Percentiles rank a stretch among this genome's conserved stretches.
Evolutionary conservation across 164 flowering plant species (phyloP).

Genomic region (Amborella trichopoda): DNA sequence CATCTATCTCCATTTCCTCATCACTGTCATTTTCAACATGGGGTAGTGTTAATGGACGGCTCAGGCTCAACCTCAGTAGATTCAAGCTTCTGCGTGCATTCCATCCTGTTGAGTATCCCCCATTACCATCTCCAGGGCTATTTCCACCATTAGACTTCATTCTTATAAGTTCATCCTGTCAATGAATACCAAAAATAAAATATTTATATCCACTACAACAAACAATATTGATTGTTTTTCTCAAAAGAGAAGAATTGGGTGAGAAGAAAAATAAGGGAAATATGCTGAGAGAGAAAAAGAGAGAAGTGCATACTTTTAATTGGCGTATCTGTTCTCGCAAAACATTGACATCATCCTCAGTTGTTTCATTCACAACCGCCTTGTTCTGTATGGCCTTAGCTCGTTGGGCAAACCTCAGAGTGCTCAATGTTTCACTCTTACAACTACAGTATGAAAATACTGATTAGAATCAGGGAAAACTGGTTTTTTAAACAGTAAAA

Average conservation of each 20-base stretch:
- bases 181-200: conserved; percentile 2
- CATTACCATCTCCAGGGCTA: conserved; percentile 25
- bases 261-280: no score
- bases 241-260: no score
- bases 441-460: conserved; percentile 72
- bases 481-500: no score
- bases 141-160: conserved; percentile 49
- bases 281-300: no score
- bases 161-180: conserved; percentile 79
- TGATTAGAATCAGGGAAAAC: not conserved
- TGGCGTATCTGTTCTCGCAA: conserved; percentile 86
- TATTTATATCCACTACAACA: no score
- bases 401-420: conserved; percentile 93
- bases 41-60: conserved; percentile 43
- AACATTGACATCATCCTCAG: conserved; percentile 79
- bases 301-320: conserved; percentile 74
- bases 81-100: conserved; percentile 86
- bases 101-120: conserved; percentile 64
- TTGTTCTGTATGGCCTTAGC: conserved; percentile 93
- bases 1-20: conserved; percentile 94
- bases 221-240: no score
- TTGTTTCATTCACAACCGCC: conserved; percentile 89
- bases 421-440: conserved; percentile 86
- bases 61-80: conserved; percentile 67
- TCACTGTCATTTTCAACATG: conserved; percentile 81